Conservation (phyloP, 2,329 filamentous ascomycete species). For the Dactylellina parvicollis region DNA sequence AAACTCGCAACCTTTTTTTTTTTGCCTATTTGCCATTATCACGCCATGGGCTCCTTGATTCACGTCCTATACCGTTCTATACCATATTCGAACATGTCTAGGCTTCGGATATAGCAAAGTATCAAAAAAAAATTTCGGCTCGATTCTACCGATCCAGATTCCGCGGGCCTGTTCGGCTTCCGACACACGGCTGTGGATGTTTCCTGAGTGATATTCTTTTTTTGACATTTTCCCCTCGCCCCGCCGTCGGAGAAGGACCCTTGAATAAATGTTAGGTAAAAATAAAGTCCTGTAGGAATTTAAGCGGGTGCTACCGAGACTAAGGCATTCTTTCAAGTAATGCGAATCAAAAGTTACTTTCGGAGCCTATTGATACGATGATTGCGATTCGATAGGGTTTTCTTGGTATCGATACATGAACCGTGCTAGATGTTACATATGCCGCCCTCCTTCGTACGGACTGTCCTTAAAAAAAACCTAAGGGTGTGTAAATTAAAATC, state of each 20-base stretch:
- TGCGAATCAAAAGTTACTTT: neutral
- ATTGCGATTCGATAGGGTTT: constrained; percentile 1
- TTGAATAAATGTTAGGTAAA: constrained; percentile 48
- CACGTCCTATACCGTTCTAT: constrained; percentile 8
- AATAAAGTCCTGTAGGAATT: constrained; percentile 5
- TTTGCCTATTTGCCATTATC: constrained; percentile 43
- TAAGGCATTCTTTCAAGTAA: neutral
- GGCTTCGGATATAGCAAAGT: neutral
- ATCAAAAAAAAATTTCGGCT: neutral
- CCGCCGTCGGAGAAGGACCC: neutral
- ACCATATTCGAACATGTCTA: constrained; percentile 6
- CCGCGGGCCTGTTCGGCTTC: constrained; percentile 12
- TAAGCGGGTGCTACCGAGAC: constrained; percentile 47
- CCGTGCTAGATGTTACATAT: constrained; percentile 6
- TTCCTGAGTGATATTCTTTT: constrained; percentile 14
- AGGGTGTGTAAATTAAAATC: neutral
- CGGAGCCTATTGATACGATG: neutral
- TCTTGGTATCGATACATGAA: constrained; percentile 8
- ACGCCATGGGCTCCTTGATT: constrained; percentile 33
- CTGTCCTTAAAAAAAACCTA: neutral
- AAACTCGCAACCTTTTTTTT: neutral
- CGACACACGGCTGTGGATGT: constrained; percentile 17
- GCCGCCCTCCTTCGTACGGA: neutral
- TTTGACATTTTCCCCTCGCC: neutral
- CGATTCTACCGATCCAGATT: constrained; percentile 27